A percentile compares a stretch with the other conserved stretches of the same genome.
Evolutionary conservation across 495 filamentous ascomycete genomes (phyloP).

Genomic region (Trichoderma orchidacearum): DNA sequence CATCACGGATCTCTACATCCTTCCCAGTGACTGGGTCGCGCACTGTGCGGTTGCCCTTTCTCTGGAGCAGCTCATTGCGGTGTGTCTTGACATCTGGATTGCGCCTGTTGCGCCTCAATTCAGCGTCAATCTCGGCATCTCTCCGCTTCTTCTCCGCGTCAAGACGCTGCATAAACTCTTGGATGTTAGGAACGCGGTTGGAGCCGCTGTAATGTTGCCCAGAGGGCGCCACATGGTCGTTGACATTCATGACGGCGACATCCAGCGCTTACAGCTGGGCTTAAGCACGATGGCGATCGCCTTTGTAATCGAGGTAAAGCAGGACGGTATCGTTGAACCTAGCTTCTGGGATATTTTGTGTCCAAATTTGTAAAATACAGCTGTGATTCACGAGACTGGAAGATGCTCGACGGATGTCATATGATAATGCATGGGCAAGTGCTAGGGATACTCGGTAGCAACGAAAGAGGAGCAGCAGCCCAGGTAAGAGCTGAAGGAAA

Average conservation of each 20-base stretch:
- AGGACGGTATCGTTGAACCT: no score
- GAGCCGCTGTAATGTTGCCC: slow-evolving; percentile 44
- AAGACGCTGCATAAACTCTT: slow-evolving; percentile 65
- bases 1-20: slow-evolving; percentile 79
- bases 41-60: slow-evolving; percentile 47
- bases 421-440: no score
- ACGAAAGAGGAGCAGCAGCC: no score
- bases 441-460: no score
- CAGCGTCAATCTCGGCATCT: slow-evolving; percentile 50
- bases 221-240: slow-evolving; percentile 15
- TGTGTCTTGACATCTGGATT: slow-evolving; percentile 25
- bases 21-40: slow-evolving; percentile 79
- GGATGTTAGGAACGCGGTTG: slow-evolving; percentile 77
- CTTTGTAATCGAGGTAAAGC: no score
- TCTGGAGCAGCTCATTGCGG: slow-evolving; percentile 21
- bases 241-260: slow-evolving; percentile 1
- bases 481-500: no score
- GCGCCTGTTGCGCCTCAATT: slow-evolving; percentile 20
- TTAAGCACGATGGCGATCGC: not conserved
- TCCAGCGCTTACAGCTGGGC: not conserved
- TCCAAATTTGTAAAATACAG: no score
- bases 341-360: no score
- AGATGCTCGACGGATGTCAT: no score
- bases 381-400: no score
- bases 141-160: slow-evolving; percentile 67